Base-by-base conservation (phyloP, 352 stramenopile species). In the Phytophthora aleatoria region DNA sequence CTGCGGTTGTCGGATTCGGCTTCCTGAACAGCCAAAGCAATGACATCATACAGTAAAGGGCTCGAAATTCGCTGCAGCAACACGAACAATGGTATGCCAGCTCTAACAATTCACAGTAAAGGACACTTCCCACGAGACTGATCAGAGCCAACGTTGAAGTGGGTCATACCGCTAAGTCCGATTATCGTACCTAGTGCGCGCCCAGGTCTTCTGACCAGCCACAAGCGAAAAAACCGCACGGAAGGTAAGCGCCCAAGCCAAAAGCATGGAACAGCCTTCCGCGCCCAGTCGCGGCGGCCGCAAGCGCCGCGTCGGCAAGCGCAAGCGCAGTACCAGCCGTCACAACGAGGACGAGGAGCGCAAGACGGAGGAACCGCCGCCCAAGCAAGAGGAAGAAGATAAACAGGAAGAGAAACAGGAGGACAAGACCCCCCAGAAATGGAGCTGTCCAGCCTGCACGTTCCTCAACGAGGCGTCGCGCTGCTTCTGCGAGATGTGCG, bases 401-500 rank as follows among this genome's bases (percentile, higher is more conserved):
- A 13, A 67, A 50, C 39, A 55, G n/a, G n/a, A 68, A 27, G 51
- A 67, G 31, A 44, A 67, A 24, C 16, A 36, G 9, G 16, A 72
- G 30, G 44, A 54, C 15, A 41, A 71, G 9, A 57, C 50, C 5
- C 45, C 62, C 9, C 57, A 56, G 16, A 64, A 85, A 54, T 93
- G 85, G 85, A 74, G 56, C n/a, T 93, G 85, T 42, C 71, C 76
- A 0, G 71, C 79, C 27, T 93, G 85, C 57, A 93, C 85, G 49
- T 93, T 79, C 55, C 64, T 92, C 5, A 93, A 93, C 56, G 85
- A 87, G 38, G 53, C 69, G 15, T 45, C 69, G 63, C 83, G 83
- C 16, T 61, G 66, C 24, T 88, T 88, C 47, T 93, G 85, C 52
- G 85, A 91, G 50, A 93, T 92, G 85, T 93, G 85, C 58, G 76